A percentile compares a stretch with the other conserved stretches of the same genome.
These are phyloP conservation scores for Phytophthora sp. DNA, from an alignment of 352 stramenopile species.

Conservation along the genomic window DNA sequence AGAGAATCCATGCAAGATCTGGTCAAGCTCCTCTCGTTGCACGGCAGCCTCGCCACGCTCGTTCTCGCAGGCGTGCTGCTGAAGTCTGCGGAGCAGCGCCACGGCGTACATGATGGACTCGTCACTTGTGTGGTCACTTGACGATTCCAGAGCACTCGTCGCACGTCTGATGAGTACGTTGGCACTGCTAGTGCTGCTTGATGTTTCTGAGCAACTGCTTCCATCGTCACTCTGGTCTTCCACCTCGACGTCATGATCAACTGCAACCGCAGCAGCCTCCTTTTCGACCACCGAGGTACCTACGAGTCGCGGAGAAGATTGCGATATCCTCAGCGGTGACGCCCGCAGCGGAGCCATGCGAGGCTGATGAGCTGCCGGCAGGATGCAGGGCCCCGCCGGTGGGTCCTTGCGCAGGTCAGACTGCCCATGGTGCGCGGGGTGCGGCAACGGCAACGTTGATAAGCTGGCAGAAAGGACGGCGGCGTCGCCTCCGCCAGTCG, in stretches of 20 bases:
- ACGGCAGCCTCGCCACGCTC: constrained; percentile 47
- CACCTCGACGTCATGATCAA: constrained; percentile 18
- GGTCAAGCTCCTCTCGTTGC: constrained; percentile 53
- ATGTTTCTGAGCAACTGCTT: background rate
- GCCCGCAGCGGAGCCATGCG: constrained; percentile 15
- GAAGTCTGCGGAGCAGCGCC: constrained; percentile 58
- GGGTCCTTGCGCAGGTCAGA: constrained; percentile 18
- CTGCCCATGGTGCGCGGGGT: constrained; percentile 12
- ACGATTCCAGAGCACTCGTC: constrained; percentile 21
- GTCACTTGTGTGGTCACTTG: constrained; percentile 38
- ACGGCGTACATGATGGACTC: constrained; percentile 66
- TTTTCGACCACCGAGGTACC: constrained; percentile 27
- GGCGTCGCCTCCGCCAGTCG: constrained; percentile 18
- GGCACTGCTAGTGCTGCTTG: constrained; percentile 8
- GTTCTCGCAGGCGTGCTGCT: constrained; percentile 44
- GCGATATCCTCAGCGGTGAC: constrained; percentile 24
- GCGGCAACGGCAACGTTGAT: constrained; percentile 27
- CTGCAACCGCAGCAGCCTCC: background rate
- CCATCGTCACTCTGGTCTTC: constrained; percentile 13
- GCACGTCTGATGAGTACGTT: constrained; percentile 5
- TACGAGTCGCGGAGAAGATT: constrained; percentile 33
- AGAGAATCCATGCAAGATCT: constrained; percentile 69
- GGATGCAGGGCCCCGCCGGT: constrained; percentile 14
- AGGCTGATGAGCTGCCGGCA: constrained; percentile 8
- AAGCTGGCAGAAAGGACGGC: constrained; percentile 32